These are phyloP conservation scores for Scenedesmus sp. DNA, from an alignment of 163 green algal genomes.

Conservation along the genomic window DNA sequence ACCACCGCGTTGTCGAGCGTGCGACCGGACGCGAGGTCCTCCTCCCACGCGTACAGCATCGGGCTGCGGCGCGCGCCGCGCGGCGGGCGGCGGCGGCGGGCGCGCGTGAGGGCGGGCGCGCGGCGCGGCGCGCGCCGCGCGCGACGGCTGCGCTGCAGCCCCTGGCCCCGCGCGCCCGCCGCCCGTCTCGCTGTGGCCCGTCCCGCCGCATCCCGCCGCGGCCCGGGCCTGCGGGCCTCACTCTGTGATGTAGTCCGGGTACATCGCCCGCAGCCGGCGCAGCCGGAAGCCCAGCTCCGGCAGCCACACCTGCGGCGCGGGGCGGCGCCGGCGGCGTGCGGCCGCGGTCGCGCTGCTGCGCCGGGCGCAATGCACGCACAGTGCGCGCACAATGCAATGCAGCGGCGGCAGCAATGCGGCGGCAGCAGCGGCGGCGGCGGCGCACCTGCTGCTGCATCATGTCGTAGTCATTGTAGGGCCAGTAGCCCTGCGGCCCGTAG, in stretches of 20 bases:
- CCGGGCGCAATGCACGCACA: no score
- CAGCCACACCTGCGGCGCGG: slow-evolving; percentile 38
- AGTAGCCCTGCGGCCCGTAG: no score
- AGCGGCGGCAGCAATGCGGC: no score
- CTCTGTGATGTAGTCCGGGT: slow-evolving; percentile 45
- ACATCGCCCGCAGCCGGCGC: slow-evolving; percentile 38
- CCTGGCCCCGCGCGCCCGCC: no score
- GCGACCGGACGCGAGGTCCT: slow-evolving; percentile 22
- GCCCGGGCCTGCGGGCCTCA: background rate
- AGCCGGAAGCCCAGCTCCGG: slow-evolving; percentile 40
- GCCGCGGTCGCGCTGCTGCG: no score
- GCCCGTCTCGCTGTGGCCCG: no score
- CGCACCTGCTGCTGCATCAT: background rate
- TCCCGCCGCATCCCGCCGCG: no score
- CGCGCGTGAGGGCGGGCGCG: background rate
- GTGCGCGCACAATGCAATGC: no score
- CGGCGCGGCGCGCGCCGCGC: no score
- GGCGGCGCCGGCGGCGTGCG: no score
- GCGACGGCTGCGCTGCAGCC: no score
- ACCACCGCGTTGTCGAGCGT: slow-evolving; percentile 13
- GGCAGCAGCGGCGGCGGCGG: background rate
- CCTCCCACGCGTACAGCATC: slow-evolving; percentile 42
- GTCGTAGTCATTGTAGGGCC: no score
- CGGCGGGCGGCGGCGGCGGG: background rate
- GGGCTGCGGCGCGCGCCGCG: slow-evolving; percentile 12